phyloP scores from a whole-genome alignment of 495 filamentous ascomycete species.

The Tuber microsphaerosporum region DNA sequence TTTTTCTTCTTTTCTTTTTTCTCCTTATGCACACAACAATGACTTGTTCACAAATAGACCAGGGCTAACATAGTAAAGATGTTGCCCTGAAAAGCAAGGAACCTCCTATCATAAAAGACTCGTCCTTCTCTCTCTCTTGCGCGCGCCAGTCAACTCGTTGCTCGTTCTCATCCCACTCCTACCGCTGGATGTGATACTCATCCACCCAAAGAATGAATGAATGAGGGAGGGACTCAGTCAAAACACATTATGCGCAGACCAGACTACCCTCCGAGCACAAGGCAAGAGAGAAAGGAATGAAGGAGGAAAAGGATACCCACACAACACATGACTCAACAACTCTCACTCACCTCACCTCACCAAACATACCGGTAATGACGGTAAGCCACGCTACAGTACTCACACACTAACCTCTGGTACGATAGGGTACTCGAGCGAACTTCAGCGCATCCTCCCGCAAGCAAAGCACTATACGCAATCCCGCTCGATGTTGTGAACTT shows the following conservation, averaged over 20 bases:
- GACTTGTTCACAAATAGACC: slow-evolving; percentile 5
- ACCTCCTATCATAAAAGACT: slow-evolving; percentile 3
- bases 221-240: not conserved
- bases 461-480: not conserved
- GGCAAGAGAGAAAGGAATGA: not conserved
- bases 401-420: not conserved
- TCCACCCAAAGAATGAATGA: not conserved
- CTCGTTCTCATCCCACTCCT: not conserved
- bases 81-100: slow-evolving; percentile 1
- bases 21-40: not conserved
- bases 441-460: not conserved
- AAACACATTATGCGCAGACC: not conserved
- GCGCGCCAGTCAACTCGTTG: not conserved
- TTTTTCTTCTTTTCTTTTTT: not conserved
- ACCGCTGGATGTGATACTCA: not conserved
- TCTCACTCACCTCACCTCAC: not conserved
- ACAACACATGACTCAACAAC: not conserved
- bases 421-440: not conserved
- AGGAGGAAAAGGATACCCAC: not conserved
- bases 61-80: not conserved
- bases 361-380: slow-evolving; percentile 2
- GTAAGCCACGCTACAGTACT: not conserved
- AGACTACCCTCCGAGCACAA: not conserved
- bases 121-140: not conserved
- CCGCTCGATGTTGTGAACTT: not conserved